Evolutionary conservation across 257 asterid species (phyloP).

Genomic region (Solanum microdontum): DNA sequence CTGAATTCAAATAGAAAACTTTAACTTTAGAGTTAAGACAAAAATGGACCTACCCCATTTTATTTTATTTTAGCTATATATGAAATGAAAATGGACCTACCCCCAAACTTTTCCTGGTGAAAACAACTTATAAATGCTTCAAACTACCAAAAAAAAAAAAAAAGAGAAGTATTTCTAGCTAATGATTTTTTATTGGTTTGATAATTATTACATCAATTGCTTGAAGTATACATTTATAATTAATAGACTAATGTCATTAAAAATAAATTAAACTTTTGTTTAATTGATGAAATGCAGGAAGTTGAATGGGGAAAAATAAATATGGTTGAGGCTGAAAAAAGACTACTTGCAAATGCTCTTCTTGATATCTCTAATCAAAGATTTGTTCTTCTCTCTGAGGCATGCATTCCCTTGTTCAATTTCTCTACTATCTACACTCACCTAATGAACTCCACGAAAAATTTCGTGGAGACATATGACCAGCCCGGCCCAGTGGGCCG

Average conservation of each 20-base stretch:
- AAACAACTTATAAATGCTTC: neutral
- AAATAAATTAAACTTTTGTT: neutral
- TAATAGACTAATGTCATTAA: neutral
- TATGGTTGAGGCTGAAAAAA: constrained; percentile 88
- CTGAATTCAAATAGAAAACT: accelerated
- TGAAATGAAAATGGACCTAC: neutral
- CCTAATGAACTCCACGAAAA: constrained; percentile 41
- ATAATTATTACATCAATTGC: neutral
- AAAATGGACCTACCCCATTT: neutral
- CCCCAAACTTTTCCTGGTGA: neutral
- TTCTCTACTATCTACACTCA: constrained; percentile 67
- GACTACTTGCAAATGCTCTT: constrained; percentile 77
- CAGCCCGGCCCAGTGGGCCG: constrained; percentile 48
- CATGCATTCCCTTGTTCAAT: constrained; percentile 78
- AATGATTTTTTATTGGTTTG: neutral
- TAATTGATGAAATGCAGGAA: constrained; percentile 25
- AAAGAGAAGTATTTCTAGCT: neutral
- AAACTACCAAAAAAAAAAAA: neutral
- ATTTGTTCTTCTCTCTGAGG: constrained; percentile 73
- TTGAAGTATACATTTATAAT: neutral
- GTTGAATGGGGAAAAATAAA: constrained; percentile 71
- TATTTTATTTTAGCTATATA: neutral
- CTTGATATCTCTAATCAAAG: constrained; percentile 71
- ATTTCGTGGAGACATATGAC: constrained; percentile 48
- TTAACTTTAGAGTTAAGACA: neutral